Base-by-base conservation (phyloP, 2,329 filamentous ascomycete genomes). In the Byssoonygena ceratinophila region DNA sequence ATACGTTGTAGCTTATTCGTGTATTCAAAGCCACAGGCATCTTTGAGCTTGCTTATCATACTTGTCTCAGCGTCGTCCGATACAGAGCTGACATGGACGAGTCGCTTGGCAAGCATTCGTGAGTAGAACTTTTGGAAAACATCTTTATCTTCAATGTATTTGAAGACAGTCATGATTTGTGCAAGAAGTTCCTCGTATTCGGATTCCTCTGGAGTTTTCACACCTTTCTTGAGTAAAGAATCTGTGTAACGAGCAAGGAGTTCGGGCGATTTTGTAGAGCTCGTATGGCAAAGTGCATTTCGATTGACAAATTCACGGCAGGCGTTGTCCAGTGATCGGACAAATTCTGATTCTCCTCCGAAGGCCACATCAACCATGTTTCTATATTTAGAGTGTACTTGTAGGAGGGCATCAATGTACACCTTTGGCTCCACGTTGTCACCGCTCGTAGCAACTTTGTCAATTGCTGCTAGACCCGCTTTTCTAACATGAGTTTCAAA, bases 101-200 rank as follows among this genome's bases (percentile, higher is more conserved):
- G 74, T 62, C 92, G 88, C 68, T 94, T 88, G 46, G 92, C 92
- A 61, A 98, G 75, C 84, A 95, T 95, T 57, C 90, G 86, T 1
- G 91, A 94, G 72, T 98, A 98, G 72, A 96, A 98, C 70, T 97
- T 98, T 70, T 97, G 92, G 78, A 98, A 98, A 4, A 98, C 94
- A 64, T 98, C 92, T 76, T 98, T 98, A 72, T 98, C 94, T 67
- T 98, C 92, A 58, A 98, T 97, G 71, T 98, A 98, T 74, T 97
- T 97, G 80, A 98, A 98, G 52, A 98, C 88, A 1, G 91, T 96
- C 92, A 98, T 98, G 63, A 98, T 92, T 68, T 96, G 87, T 18
- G 81, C 82, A 27, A 97, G 75, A 29, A 88, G 85, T 59, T 85
- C 84, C 71, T 98, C 92, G 62, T 97, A 78, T 64, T 98, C 91